Conservation (phyloP, 1,139 yeast genomes). For the Saccharomycopsis hybrid region DNA sequence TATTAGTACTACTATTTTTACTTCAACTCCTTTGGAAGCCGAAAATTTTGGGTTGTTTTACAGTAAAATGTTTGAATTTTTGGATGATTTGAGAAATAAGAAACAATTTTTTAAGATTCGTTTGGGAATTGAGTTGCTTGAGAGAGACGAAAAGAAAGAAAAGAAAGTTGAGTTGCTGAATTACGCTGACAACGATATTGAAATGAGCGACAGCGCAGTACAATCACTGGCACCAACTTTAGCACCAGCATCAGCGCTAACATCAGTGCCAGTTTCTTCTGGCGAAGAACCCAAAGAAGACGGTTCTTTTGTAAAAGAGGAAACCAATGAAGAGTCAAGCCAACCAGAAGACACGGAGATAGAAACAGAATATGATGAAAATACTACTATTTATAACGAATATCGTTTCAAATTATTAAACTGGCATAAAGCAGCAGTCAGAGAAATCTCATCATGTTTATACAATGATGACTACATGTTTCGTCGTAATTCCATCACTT, state of each 20-base stretch:
- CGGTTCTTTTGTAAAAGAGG: too few relatives aligned
- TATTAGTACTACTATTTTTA: constrained; percentile 53
- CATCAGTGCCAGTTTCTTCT: too few relatives aligned
- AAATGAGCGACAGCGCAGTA: neutral
- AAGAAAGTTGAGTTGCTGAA: too few relatives aligned
- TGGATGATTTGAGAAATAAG: constrained; percentile 39
- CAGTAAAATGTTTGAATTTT: constrained; percentile 44
- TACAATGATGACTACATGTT: constrained; percentile 65
- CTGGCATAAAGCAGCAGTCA: constrained; percentile 49
- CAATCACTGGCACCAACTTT: too few relatives aligned
- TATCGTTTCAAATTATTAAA: constrained; percentile 41
- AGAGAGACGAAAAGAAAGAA: neutral
- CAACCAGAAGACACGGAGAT: constrained; percentile 21
- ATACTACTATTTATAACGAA: constrained; percentile 27
- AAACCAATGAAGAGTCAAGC: too few relatives aligned
- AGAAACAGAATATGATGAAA: too few relatives aligned
- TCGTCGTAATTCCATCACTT: constrained; percentile 72
- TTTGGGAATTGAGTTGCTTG: neutral
- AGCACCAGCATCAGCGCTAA: too few relatives aligned
- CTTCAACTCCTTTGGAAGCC: constrained; percentile 71
- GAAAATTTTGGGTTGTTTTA: constrained; percentile 79
- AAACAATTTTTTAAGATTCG: constrained; percentile 23
- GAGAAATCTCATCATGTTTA: constrained; percentile 44
- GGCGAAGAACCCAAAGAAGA: too few relatives aligned
- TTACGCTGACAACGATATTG: too few relatives aligned